Evolutionary conservation across 257 asterid genomes (phyloP), one percentile per base, ranked within the genome.

Genomic region (Echites panduratus): DNA sequence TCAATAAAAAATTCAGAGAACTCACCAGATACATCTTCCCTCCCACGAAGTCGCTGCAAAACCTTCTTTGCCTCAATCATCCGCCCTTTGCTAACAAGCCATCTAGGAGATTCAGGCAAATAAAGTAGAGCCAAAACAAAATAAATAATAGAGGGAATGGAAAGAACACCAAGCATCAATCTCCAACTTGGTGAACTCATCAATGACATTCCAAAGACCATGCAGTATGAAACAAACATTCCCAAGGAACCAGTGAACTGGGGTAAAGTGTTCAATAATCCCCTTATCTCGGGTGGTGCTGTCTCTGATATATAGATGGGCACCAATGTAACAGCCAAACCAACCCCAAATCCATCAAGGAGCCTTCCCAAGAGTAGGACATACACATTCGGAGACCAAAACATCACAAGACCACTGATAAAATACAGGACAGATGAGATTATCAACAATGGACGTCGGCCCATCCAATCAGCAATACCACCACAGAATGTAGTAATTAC

Each of bases 41-140:
- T 85, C 57, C 89, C 90, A 19, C 90, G 88, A 26, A 87, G 85
- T 53, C 82, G 84, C 76, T 84, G 88, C 83, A 89, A 67, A 67
- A 84, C 90, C 71, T 73, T 79, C 63, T 73, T 89, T 14, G 91
- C 90, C 80, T 89, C 96, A 24, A 72, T 32, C 86, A 81, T 78
- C 59, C 84, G 53, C 24, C 96, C 93, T 81, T 89, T 89, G 72
- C 88, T 87, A 17, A 89, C 87, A 16, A 89, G 91, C 96, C 96
- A 89, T 70, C 96, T 85, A 0, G 96, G 96, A 63, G 96, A 89
- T 75, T 89, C 96, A 0, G 96, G 96, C 82, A 89, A 80, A 80
- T 75, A 89, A 74, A 86, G 76, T 5, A 79, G 50, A 0, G 87
- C 76, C 59, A 87, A 52, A 0, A 53, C 81, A 71, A 78, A 87